Evolutionary conservation across 2,329 filamentous ascomycete species (phyloP).

Genomic region (Cryphonectria japonica): DNA sequence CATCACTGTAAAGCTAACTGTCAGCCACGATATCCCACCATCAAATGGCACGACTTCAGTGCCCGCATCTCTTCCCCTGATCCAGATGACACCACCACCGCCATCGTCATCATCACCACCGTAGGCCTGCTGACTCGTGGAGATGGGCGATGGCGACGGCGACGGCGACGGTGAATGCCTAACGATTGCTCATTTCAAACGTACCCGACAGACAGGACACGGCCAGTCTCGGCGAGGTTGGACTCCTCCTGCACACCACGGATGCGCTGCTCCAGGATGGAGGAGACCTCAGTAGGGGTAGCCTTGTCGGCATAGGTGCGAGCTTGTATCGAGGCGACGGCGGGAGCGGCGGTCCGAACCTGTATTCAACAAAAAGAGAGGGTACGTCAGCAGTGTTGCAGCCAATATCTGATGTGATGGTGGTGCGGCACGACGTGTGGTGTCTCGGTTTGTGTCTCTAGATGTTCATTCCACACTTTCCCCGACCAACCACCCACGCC

Average conservation of each 20-base stretch:
- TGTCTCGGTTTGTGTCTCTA: slow-evolving; percentile 27
- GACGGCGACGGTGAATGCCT: neutral
- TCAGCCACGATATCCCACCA: slow-evolving; percentile 34
- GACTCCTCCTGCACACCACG: slow-evolving; percentile 97
- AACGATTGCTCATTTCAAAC: slow-evolving; percentile 45
- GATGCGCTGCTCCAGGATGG: slow-evolving; percentile 99
- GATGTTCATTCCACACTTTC: slow-evolving; percentile 20
- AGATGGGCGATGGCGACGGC: neutral
- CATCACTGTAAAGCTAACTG: slow-evolving; percentile 71
- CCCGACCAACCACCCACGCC: slow-evolving; percentile 15
- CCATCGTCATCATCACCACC: neutral
- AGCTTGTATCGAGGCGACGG: slow-evolving; percentile 70
- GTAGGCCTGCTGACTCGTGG: neutral
- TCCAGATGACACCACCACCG: no score
- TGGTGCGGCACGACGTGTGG: slow-evolving; percentile 8
- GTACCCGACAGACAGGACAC: slow-evolving; percentile 98
- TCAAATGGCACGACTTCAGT: neutral
- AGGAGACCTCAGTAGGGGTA: slow-evolving; percentile 95
- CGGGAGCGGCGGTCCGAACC: slow-evolving; percentile 85
- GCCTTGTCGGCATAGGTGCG: slow-evolving; percentile 97
- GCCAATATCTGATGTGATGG: slow-evolving; percentile 29
- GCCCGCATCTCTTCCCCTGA: slow-evolving; percentile 2
- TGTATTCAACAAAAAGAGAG: slow-evolving; percentile 44
- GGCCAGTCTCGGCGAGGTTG: slow-evolving; percentile 95
- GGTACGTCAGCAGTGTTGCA: slow-evolving; percentile 35